Percentiles rank a stretch among this genome's conserved stretches.
Evolutionary conservation across 345 rosid genomes (phyloP).

Genomic region (Ricinus communis): DNA sequence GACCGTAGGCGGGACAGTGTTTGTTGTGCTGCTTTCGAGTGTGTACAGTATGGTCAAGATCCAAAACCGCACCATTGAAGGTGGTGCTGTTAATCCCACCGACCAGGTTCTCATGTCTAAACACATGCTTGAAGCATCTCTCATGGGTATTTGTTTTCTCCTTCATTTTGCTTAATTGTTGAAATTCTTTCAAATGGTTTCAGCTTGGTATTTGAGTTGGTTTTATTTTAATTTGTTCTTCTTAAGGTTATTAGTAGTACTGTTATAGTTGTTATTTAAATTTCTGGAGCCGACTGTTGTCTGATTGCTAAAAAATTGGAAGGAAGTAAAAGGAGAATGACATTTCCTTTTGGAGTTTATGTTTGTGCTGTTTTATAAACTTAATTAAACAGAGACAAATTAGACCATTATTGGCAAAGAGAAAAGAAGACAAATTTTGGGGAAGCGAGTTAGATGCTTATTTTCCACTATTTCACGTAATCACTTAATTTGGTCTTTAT

Average conservation of each 20-base stretch:
- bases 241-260: no score
- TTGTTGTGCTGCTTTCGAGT: conserved; percentile 60
- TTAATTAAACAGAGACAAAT: not conserved
- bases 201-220: not conserved
- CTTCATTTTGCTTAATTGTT: not conserved
- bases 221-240: not conserved
- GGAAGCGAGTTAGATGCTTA: no score
- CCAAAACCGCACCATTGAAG: conserved; percentile 52
- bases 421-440: no score
- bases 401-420: no score
- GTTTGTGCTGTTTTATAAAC: not conserved
- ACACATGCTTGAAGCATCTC: conserved; percentile 82
- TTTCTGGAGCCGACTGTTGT: not conserved
- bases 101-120: conserved; percentile 74
- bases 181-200: not conserved
- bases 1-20: conserved; percentile 60
- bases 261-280: no score
- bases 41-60: conserved; percentile 55
- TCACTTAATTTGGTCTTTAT: no score
- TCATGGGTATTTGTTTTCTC: conserved; percentile 56
- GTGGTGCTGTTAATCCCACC: conserved; percentile 64
- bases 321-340: not conserved
- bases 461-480: no score
- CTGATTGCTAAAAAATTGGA: not conserved
- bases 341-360: not conserved